Evolutionary conservation across 2,329 filamentous ascomycete species (phyloP).

Genomic region (Diaporthe caulivora): DNA sequence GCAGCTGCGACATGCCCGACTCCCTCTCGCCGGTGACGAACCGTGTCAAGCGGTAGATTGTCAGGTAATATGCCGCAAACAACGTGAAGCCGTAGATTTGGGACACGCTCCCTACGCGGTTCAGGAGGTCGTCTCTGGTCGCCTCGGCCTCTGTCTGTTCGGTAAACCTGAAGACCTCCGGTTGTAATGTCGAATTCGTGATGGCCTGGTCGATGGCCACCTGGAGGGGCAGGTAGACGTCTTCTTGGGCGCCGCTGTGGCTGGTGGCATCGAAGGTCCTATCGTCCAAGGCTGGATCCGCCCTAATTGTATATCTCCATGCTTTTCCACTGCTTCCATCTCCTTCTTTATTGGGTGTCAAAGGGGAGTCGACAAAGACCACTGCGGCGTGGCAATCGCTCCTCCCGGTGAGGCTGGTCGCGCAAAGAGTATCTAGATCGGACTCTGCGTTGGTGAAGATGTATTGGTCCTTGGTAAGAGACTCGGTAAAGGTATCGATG

Average conservation of each 20-base stretch:
- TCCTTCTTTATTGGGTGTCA: background rate
- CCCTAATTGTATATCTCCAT: slow-evolving; percentile 5
- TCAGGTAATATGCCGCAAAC: background rate
- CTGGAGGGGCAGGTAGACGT: slow-evolving; percentile 2
- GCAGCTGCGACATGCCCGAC: background rate
- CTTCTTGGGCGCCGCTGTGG: background rate
- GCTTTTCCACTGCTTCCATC: background rate
- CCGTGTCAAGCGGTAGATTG: background rate
- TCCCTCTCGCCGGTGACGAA: slow-evolving; percentile 8
- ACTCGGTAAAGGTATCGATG: slow-evolving; percentile 2
- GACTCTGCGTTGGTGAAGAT: background rate
- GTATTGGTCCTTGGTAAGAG: background rate
- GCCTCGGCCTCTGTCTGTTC: background rate
- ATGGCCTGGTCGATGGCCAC: background rate
- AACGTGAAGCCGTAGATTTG: background rate
- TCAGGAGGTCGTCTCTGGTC: background rate
- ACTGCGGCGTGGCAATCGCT: background rate
- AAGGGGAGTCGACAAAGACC: slow-evolving; percentile 1
- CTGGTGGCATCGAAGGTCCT: background rate
- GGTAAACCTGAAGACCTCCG: slow-evolving; percentile 5
- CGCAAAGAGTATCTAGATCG: background rate
- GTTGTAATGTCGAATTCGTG: background rate
- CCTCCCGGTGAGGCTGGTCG: background rate
- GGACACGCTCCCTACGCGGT: background rate
- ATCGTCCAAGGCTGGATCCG: background rate